Conservation (phyloP, 179 eudicot genomes). For the Vitellaria paradoxa region DNA sequence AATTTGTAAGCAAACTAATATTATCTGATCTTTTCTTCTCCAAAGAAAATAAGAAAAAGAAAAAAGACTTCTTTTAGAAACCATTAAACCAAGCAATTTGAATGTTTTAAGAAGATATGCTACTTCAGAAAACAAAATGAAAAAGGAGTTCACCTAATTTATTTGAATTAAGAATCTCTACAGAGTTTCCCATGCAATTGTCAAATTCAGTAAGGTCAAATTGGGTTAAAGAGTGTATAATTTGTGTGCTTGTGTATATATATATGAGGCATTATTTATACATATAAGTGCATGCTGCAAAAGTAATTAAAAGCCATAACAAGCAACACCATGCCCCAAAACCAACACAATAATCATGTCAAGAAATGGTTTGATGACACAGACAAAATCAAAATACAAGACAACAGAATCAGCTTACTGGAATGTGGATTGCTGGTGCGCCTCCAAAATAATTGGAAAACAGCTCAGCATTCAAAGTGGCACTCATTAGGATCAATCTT, state of each 20-base stretch:
- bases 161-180: background rate
- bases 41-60: background rate
- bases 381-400: background rate
- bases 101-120: background rate
- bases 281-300: too few species aligned
- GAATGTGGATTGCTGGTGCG: slow-evolving; percentile 93
- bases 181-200: background rate
- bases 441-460: slow-evolving; percentile 85
- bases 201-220: slow-evolving; percentile 2
- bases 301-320: background rate
- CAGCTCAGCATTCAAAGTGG: slow-evolving; percentile 94
- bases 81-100: background rate
- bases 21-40: background rate
- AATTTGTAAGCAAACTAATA: slow-evolving; percentile 1
- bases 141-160: background rate
- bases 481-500: slow-evolving; percentile 97
- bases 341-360: background rate
- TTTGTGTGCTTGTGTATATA: too few species aligned
- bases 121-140: background rate
- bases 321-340: background rate
- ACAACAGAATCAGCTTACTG: slow-evolving; percentile 45
- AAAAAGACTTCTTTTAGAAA: background rate
- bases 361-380: background rate
- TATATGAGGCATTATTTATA: too few species aligned
- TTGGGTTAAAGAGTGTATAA: background rate